phyloP scores from a whole-genome alignment of 169 alveolate species.

The Cytauxzoon felis region DNA sequence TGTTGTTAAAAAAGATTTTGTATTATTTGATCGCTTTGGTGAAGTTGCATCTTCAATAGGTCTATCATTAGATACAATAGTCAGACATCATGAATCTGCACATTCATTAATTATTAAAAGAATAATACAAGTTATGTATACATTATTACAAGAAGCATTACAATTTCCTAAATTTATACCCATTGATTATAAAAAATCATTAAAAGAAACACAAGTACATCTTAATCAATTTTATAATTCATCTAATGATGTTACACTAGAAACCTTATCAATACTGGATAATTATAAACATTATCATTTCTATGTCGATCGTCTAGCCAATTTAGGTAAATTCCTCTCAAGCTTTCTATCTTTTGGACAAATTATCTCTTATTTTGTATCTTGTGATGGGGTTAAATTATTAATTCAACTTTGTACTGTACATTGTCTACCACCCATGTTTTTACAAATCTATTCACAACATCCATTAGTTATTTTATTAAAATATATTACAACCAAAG shows the following conservation, averaged over 20 bases:
- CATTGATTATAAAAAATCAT: conserved; percentile 1
- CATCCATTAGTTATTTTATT: conserved; percentile 48
- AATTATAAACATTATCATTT: conserved; percentile 9
- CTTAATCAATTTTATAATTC: conserved; percentile 26
- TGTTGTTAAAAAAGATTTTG: conserved; percentile 64
- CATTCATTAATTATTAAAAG: conserved; percentile 21
- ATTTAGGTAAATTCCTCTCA: conserved; percentile 57
- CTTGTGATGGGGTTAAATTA: conserved; percentile 48
- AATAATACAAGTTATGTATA: conserved; percentile 20
- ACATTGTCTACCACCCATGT: conserved; percentile 62
- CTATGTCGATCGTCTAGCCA: conserved; percentile 58
- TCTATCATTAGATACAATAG: conserved; percentile 32
- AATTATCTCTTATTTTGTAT: conserved; percentile 29
- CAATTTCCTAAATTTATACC: conserved; percentile 42
- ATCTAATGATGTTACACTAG: conserved; percentile 34
- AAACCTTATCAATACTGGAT: conserved; percentile 38
- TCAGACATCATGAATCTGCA: conserved; percentile 24
- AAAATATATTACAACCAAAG: conserved; percentile 30
- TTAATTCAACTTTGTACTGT: conserved; percentile 45
- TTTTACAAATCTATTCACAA: conserved; percentile 39
- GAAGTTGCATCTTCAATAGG: conserved; percentile 76
- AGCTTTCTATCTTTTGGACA: conserved; percentile 30
- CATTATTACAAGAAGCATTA: conserved; percentile 33
- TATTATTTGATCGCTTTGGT: conserved; percentile 75
- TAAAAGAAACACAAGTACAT: background rate